A percentile compares a stretch with the other conserved stretches of the same genome.
phyloP scores from a whole-genome alignment of 2,329 filamentous ascomycete species.

The Claviceps capensis region DNA sequence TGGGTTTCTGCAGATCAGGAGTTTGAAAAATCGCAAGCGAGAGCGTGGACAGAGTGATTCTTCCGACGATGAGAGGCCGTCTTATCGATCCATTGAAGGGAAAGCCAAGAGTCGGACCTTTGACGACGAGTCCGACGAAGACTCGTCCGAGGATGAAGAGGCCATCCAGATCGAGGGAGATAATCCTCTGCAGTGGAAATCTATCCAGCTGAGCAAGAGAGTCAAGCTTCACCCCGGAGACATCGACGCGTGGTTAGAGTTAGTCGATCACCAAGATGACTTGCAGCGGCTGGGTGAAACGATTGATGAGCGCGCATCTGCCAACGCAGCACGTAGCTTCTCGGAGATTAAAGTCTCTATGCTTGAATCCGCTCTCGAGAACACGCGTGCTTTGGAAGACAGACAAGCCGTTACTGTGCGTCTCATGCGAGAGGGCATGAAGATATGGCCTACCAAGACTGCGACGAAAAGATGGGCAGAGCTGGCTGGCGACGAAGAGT shows the following conservation, averaged over 20 bases:
- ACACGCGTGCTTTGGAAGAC: conserved; percentile 31
- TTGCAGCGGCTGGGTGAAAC: conserved; percentile 41
- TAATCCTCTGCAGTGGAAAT: conserved; percentile 37
- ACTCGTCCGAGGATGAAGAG: conserved; percentile 26
- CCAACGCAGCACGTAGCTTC: conserved; percentile 52
- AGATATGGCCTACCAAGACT: conserved; percentile 55
- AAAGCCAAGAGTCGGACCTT: conserved; percentile 40
- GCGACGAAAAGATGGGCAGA: conserved; percentile 52
- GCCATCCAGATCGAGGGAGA: conserved; percentile 20
- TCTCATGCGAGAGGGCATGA: conserved; percentile 60
- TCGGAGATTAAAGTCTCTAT: conserved; percentile 71
- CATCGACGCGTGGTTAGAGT: conserved; percentile 57
- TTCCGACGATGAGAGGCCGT: conserved; percentile 34
- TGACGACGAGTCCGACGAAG: conserved; percentile 36
- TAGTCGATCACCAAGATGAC: conserved; percentile 66
- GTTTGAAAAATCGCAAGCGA: conserved; percentile 29
- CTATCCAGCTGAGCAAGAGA: conserved; percentile 46
- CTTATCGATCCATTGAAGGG: conserved; percentile 52
- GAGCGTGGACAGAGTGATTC: conserved; percentile 20
- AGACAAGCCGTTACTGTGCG: conserved; percentile 50
- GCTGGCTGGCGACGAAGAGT: conserved; percentile 14
- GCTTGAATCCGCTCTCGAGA: conserved; percentile 60
- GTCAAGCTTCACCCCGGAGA: conserved; percentile 55
- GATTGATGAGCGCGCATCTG: conserved; percentile 30
- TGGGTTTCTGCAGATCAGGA: conserved; percentile 35